A percentile compares a stretch with the other conserved stretches of the same genome.
Conservation (phyloP, 352 stramenopile species). For the Discostella stelligera region DNA sequence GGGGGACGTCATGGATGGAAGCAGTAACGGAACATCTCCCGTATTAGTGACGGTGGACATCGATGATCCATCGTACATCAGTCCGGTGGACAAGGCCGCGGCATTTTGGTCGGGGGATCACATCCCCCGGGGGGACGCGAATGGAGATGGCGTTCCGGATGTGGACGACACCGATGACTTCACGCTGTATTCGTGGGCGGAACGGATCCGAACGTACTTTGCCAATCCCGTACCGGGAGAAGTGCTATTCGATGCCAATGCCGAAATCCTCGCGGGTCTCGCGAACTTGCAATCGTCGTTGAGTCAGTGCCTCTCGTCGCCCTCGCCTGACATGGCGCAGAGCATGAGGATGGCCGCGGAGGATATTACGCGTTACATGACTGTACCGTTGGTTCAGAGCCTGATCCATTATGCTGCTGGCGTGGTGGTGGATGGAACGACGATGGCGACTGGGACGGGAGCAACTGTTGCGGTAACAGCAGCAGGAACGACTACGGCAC, state of each 20-base stretch:
- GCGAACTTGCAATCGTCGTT: conserved; percentile 46
- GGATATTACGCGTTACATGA: conserved; percentile 55
- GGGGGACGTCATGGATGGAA: neutral
- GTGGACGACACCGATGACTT: conserved; percentile 25
- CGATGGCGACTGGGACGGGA: neutral
- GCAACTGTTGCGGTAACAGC: neutral
- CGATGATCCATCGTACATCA: conserved; percentile 31
- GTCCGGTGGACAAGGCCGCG: conserved; percentile 62
- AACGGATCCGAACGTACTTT: conserved; percentile 39
- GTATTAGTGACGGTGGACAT: neutral
- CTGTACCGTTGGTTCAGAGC: conserved; percentile 74
- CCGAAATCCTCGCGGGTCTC: conserved; percentile 51
- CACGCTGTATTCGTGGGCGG: conserved; percentile 70
- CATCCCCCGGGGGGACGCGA: conserved; percentile 22
- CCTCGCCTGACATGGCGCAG: conserved; percentile 19
- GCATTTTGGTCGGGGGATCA: conserved; percentile 74
- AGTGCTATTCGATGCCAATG: conserved; percentile 53
- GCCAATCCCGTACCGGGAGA: conserved; percentile 18
- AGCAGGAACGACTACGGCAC: neutral
- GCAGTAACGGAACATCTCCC: neutral
- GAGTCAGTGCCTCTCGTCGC: conserved; percentile 13
- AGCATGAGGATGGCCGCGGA: conserved; percentile 47
- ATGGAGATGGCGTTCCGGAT: conserved; percentile 22
- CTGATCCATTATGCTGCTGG: conserved; percentile 65
- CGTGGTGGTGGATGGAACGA: neutral